Evolutionary conservation across 108 stramenopile species (phyloP).

Genomic region (Nitzschia inconspicua): DNA sequence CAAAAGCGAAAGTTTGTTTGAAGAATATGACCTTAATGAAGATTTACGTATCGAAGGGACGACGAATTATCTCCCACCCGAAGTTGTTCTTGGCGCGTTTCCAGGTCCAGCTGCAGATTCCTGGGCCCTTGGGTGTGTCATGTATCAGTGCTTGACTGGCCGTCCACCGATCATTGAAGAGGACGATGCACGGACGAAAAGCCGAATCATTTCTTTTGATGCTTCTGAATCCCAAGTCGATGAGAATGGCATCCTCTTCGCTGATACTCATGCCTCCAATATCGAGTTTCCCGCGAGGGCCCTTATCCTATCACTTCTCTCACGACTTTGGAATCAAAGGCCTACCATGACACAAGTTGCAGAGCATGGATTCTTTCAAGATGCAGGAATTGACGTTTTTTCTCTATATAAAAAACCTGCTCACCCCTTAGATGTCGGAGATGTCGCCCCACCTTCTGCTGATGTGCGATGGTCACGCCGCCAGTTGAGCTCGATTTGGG

Average conservation of each 20-base stretch:
- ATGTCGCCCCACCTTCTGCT: constrained; percentile 43
- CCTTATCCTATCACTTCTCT: constrained; percentile 50
- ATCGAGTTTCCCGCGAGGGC: constrained; percentile 35
- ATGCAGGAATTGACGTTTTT: constrained; percentile 54
- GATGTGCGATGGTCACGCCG: constrained; percentile 84
- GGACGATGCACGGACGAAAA: constrained; percentile 60
- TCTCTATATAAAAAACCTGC: constrained; percentile 48
- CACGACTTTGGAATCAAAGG: constrained; percentile 30
- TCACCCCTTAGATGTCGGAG: constrained; percentile 60
- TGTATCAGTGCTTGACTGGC: constrained; percentile 90
- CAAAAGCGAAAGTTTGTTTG: background rate
- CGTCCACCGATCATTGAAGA: constrained; percentile 89
- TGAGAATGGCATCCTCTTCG: constrained; percentile 40
- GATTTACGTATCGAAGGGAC: constrained; percentile 95
- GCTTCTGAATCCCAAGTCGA: constrained; percentile 2
- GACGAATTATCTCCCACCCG: constrained; percentile 94
- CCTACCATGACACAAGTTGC: constrained; percentile 59
- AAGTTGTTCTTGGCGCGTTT: constrained; percentile 82
- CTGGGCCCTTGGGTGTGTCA: constrained; percentile 96
- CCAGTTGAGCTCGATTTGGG: constrained; percentile 87
- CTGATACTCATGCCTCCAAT: constrained; percentile 27
- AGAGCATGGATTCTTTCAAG: constrained; percentile 47
- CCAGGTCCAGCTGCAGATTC: constrained; percentile 83
- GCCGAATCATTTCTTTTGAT: constrained; percentile 84
- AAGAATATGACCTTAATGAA: constrained; percentile 26